Evolutionary conservation across 805 yeast genomes (phyloP).

Genomic region (Kuraishia ogatae): DNA sequence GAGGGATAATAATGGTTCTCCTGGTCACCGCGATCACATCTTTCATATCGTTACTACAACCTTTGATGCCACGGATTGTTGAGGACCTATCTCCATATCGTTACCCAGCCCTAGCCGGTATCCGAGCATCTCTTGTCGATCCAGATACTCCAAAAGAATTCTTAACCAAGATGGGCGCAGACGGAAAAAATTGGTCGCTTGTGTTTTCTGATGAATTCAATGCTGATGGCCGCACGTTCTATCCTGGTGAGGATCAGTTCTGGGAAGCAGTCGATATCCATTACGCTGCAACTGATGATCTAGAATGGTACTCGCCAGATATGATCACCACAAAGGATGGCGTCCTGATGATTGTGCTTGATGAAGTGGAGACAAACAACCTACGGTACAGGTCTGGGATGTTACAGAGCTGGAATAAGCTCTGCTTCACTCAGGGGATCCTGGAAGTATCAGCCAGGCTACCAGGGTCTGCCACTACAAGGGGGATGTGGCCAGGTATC

Average conservation of each 20-base stretch:
- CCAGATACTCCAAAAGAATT: slow-evolving; percentile 56
- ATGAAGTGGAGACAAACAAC: slow-evolving; percentile 73
- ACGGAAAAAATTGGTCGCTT: slow-evolving; percentile 63
- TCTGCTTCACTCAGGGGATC: slow-evolving; percentile 82
- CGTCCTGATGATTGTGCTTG: slow-evolving; percentile 58
- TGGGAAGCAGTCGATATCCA: slow-evolving; percentile 80
- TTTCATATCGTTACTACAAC: slow-evolving; percentile 1
- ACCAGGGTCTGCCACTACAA: slow-evolving; percentile 69
- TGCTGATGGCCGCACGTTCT: slow-evolving; percentile 83
- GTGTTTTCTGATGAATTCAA: slow-evolving; percentile 91
- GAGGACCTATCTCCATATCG: slow-evolving; percentile 30
- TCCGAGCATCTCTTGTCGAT: slow-evolving; percentile 56
- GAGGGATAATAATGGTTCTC: slow-evolving; percentile 4
- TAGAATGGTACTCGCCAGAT: slow-evolving; percentile 95
- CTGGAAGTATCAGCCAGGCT: slow-evolving; percentile 69
- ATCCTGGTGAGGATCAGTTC: slow-evolving; percentile 85
- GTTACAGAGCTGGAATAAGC: slow-evolving; percentile 87
- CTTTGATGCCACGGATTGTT: not conserved
- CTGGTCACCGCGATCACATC: not conserved
- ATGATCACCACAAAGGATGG: slow-evolving; percentile 76
- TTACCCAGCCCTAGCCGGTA: slow-evolving; percentile 49
- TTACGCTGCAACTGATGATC: slow-evolving; percentile 81
- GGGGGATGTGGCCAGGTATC: slow-evolving; percentile 94
- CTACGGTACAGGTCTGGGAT: slow-evolving; percentile 82
- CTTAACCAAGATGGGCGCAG: slow-evolving; percentile 38